Evolutionary conservation across 2,329 filamentous ascomycete genomes (phyloP).

Genomic region (Botrytis deweyae): DNA sequence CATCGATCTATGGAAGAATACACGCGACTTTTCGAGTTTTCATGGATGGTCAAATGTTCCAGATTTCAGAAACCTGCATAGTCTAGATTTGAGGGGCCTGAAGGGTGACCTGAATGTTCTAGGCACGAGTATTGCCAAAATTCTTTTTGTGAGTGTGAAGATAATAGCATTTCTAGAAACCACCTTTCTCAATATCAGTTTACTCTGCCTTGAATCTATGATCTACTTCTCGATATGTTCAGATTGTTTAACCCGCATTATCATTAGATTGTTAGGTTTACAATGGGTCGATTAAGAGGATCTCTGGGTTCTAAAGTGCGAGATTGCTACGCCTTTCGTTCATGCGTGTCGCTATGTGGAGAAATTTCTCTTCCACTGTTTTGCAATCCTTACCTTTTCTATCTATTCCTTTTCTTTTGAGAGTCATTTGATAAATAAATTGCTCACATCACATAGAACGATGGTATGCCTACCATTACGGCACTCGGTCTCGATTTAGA

Average conservation of each 20-base stretch:
- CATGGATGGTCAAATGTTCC: not conserved
- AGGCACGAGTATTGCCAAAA: not conserved
- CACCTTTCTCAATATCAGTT: not conserved
- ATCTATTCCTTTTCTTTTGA: not conserved
- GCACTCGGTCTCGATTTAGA: conserved; percentile 3
- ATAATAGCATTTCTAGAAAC: not conserved
- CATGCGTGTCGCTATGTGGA: not conserved
- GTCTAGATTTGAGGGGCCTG: conserved; percentile 1
- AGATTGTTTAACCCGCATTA: not conserved
- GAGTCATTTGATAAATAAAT: not conserved
- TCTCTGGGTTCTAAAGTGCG: not conserved
- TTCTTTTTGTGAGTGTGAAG: conserved; percentile 7
- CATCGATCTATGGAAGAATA: not conserved
- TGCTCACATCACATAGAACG: not conserved
- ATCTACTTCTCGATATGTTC: not conserved
- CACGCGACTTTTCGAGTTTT: rapidly evolving
- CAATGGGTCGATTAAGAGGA: not conserved
- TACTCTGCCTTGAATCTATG: not conserved
- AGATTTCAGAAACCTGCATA: not conserved
- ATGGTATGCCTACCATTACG: not conserved
- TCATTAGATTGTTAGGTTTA: not conserved
- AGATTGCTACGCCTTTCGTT: not conserved
- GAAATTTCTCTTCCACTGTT: not conserved
- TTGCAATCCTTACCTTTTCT: not conserved
- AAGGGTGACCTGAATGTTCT: not conserved